phyloP scores from a whole-genome alignment of 2,329 filamentous ascomycete genomes.

The Neonectria coccinea region DNA sequence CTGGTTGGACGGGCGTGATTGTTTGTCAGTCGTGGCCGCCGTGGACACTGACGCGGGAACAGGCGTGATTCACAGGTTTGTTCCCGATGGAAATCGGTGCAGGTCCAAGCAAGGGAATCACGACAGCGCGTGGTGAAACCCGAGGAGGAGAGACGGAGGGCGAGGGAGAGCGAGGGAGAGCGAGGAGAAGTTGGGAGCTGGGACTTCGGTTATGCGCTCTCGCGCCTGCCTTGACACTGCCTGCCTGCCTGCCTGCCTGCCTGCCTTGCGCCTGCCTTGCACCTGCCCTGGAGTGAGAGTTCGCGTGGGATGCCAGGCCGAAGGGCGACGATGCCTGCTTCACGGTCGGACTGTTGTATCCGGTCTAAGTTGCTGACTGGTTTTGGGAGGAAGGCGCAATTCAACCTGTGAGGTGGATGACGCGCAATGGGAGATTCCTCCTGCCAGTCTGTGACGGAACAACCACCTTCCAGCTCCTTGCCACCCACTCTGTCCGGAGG shows the following conservation, averaged over 20 bases:
- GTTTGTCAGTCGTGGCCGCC: conserved; percentile 8
- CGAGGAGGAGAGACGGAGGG: conserved; percentile 15
- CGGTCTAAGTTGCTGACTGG: neutral
- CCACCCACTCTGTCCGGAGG: conserved; percentile 4
- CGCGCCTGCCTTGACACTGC: neutral
- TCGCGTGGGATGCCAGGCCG: neutral
- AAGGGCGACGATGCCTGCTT: conserved; percentile 8
- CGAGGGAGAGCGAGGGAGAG: neutral
- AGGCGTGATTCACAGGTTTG: conserved; percentile 18
- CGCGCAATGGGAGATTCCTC: neutral
- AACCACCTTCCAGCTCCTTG: neutral
- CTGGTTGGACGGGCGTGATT: conserved; percentile 5
- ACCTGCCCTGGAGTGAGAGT: conserved; percentile 15
- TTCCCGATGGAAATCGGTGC: conserved; percentile 1
- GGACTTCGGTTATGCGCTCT: conserved; percentile 1
- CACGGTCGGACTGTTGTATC: neutral
- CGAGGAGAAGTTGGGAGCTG: conserved; percentile 3
- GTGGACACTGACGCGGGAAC: conserved; percentile 15
- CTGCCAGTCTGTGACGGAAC: conserved; percentile 1
- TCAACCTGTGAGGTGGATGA: neutral
- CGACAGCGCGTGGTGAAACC: conserved; percentile 41
- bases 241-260: neutral
- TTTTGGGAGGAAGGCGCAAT: neutral
- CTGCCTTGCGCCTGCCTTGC: neutral
- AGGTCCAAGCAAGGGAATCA: conserved; percentile 21